Evolutionary conservation across 495 filamentous ascomycete species (phyloP), one percentile per base, ranked within the genome.

Genomic region (Neurospora sp.): DNA sequence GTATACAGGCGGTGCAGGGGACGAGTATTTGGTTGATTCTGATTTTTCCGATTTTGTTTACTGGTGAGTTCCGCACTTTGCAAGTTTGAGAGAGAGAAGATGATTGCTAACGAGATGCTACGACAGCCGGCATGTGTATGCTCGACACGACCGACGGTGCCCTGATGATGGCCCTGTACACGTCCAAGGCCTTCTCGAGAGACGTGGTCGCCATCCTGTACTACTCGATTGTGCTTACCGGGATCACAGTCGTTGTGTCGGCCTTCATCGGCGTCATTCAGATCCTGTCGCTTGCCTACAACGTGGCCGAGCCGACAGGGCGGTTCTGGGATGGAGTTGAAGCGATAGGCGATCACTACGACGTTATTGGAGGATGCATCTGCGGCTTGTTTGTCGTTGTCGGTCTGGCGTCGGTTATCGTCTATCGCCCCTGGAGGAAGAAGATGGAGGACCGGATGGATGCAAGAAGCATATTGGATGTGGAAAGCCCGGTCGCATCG

Each of bases 11-110:
- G 1, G 89, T 92, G 3, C 87, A 91, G 77, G 95, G 95, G 22
- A 97, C 93, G 18, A 91, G 89, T 39, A 90, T 98, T 72, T 99
- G 96, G 96, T 85, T 98, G 40, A 98, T 99, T 75, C 81, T 99
- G 39, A 92, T 99, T 69, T 97, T 98, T 71, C 96, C 96, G 0
- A 76, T 93, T 9, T 84, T 99, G 8, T 99, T 98, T 78, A 97
- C 96, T 3, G 89, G 92, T 93, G 82, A 77, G 83, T 76, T 69
- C 35, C 3, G 37, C 42, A 31, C 0, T 14, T 27, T 27, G 71
- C 0, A 41, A 14, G 8, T 39, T 16, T 39, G 14, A 38, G 5
- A 31, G 12, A 8, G 9, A 37, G n/a, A 42, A 20, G 14, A 48
- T n/a, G 71, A 53, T 61, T 73, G 65, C 73, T 77, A 42, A 76